A percentile compares a stretch with the other conserved stretches of the same genome.
Conservation (phyloP, 1,139 yeast genomes). For the Wickerhamiella infanticola region DNA sequence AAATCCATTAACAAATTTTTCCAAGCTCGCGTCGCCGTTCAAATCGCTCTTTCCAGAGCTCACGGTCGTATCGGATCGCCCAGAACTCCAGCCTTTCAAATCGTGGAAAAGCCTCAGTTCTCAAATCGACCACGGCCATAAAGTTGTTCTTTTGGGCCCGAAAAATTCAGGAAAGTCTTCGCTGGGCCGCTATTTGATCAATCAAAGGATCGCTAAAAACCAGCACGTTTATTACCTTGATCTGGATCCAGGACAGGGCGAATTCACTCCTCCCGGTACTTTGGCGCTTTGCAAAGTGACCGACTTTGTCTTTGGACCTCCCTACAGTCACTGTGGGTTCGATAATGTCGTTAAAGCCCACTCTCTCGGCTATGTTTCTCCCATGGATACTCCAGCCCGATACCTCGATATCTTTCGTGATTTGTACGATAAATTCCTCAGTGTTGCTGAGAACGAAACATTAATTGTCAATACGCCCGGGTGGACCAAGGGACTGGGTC, state of each 20-base stretch:
- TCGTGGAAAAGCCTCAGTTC: conserved; percentile 17
- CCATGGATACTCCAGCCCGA: conserved; percentile 49
- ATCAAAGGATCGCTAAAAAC: conserved; percentile 20
- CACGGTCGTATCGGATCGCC: not conserved
- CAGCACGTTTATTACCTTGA: conserved; percentile 39
- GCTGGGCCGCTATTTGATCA: conserved; percentile 40
- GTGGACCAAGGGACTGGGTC: conserved; percentile 85
- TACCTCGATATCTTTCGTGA: conserved; percentile 35
- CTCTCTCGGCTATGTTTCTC: conserved; percentile 58
- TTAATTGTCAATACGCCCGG: conserved; percentile 77
- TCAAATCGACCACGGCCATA: not conserved
- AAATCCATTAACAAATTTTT: conserved; percentile 36
- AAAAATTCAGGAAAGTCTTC: conserved; percentile 84
- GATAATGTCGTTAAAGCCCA: conserved; percentile 24
- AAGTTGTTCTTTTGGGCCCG: conserved; percentile 37
- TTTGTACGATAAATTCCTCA: conserved; percentile 27
- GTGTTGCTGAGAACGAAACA: conserved; percentile 24
- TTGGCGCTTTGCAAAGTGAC: conserved; percentile 30
- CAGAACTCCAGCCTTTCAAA: conserved; percentile 5
- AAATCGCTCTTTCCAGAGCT: conserved; percentile 22
- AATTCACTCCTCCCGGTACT: conserved; percentile 56
- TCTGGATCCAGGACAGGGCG: conserved; percentile 87
- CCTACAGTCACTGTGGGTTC: conserved; percentile 21
- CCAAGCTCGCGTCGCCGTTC: conserved; percentile 35
- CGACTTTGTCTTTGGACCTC: conserved; percentile 17